Conservation (phyloP, 164 flowering plant species). For the Sedum album region DNA sequence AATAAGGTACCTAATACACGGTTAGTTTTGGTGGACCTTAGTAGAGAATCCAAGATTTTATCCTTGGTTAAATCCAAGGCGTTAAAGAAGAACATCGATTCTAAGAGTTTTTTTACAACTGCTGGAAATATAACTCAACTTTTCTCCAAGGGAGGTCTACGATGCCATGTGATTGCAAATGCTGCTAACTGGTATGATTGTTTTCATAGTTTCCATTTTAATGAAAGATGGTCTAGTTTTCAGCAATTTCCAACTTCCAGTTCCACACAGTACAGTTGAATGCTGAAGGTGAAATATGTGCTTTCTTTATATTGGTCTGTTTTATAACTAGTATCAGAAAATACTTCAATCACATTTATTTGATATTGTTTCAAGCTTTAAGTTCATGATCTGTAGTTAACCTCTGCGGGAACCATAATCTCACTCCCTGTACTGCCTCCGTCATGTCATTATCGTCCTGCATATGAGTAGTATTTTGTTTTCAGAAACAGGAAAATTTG, state of each 20-base stretch:
- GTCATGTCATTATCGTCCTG: background rate
- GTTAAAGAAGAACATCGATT: constrained; percentile 40
- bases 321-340: background rate
- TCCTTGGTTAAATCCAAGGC: constrained; percentile 70
- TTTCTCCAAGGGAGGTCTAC: constrained; percentile 48
- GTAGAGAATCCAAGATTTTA: constrained; percentile 63
- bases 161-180: constrained; percentile 81
- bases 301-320: background rate
- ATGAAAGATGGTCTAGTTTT: no score
- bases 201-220: background rate
- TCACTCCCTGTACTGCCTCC: background rate
- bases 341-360: background rate
- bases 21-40: constrained; percentile 79
- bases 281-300: background rate
- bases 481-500: background rate
- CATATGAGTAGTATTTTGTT: background rate
- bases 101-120: constrained; percentile 58
- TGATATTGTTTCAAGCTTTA: background rate
- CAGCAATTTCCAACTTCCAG: background rate
- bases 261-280: background rate
- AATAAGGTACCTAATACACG: constrained; percentile 42
- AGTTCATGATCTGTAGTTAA: background rate
- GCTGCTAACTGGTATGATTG: constrained; percentile 85
- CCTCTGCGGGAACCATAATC: no score
- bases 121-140: constrained; percentile 91